Evolutionary conservation across 2,329 filamentous ascomycete genomes (phyloP).

Genomic region (Chaetomiaceae sp.): DNA sequence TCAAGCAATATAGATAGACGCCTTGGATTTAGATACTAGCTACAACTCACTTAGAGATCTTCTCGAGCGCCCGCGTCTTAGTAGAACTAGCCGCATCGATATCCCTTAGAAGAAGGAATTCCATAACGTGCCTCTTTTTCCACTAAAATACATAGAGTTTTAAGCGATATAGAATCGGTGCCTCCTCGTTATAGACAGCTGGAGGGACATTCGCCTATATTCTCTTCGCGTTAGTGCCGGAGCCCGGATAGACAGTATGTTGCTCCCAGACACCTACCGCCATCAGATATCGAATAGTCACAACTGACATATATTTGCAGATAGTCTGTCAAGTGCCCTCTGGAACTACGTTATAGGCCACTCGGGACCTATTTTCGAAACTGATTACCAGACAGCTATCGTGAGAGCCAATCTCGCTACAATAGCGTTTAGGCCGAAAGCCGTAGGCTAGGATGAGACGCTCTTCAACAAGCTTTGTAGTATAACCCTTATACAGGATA

Average conservation of each 20-base stretch:
- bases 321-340: slow-evolving; percentile 8
- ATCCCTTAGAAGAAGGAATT: slow-evolving; percentile 15
- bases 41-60: slow-evolving; percentile 4
- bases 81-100: slow-evolving; percentile 7
- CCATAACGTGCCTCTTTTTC: slow-evolving; percentile 11
- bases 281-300: background rate
- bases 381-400: slow-evolving; percentile 5
- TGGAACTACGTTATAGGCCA: slow-evolving; percentile 13
- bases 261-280: slow-evolving; percentile 1
- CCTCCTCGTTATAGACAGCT: slow-evolving; percentile 11
- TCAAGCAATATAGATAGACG: slow-evolving; percentile 7
- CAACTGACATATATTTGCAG: slow-evolving; percentile 5
- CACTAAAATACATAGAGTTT: slow-evolving; percentile 9
- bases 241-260: slow-evolving; percentile 14
- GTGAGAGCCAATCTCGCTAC: slow-evolving; percentile 10
- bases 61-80: slow-evolving; percentile 6
- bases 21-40: slow-evolving; percentile 6
- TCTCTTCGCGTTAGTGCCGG: slow-evolving; percentile 9
- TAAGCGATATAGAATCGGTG: slow-evolving; percentile 1
- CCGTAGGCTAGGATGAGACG: slow-evolving; percentile 5
- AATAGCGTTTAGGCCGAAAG: slow-evolving; percentile 9
- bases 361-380: slow-evolving; percentile 10
- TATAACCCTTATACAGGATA: slow-evolving; percentile 9
- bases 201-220: slow-evolving; percentile 9
- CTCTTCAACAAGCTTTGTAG: slow-evolving; percentile 13